Conservation (phyloP, 2,329 filamentous ascomycete genomes). For the Trichoderma sp. region DNA sequence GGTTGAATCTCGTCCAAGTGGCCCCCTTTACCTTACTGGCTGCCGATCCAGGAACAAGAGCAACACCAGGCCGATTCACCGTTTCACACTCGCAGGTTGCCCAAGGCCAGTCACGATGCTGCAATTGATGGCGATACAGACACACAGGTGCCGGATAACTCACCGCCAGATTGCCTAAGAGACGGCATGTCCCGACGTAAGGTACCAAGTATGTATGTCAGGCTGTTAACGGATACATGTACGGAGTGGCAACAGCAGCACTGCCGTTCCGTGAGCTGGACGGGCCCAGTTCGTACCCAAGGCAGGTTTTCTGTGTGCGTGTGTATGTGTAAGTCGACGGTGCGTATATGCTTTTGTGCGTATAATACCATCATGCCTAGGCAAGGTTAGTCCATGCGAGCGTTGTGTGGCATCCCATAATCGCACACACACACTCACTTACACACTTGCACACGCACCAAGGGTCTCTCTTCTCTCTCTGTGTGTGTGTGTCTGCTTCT, state of each 20-base stretch:
- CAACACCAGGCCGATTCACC: neutral
- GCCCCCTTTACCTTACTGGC: neutral
- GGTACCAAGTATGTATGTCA: neutral
- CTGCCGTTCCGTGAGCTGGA: neutral
- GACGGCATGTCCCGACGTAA: neutral
- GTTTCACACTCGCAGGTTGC: neutral
- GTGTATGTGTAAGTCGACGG: neutral
- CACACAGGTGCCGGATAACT: neutral
- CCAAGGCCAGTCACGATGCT: neutral
- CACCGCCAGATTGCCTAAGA: neutral
- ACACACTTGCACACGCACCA: neutral
- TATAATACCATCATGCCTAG: neutral
- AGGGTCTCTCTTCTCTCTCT: neutral
- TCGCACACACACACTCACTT: neutral
- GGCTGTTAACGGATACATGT: neutral
- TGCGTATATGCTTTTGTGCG: neutral
- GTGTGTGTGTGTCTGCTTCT: neutral
- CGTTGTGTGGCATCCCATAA: neutral
- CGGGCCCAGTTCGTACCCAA: neutral
- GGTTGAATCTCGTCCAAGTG: neutral
- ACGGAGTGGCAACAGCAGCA: neutral
- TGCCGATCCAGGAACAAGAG: slow-evolving; percentile 3
- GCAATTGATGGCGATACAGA: neutral
- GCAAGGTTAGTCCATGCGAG: neutral
- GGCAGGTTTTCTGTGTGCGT: neutral